Conservation (phyloP, 2,329 filamentous ascomycete species). For the Monosporascus sp. region DNA sequence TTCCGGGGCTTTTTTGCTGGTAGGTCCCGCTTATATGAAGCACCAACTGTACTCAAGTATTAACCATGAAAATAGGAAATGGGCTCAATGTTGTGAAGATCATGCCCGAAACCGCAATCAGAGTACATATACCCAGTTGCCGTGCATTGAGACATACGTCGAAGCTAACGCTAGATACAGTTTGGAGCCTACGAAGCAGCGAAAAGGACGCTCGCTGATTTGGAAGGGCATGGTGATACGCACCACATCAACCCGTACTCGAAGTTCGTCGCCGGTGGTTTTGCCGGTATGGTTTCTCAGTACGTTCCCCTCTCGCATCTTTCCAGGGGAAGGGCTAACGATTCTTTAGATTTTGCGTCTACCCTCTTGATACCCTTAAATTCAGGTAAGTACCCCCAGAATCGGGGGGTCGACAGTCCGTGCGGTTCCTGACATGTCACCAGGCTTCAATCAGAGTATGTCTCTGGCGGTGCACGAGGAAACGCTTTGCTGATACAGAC, state of each 20-base stretch:
- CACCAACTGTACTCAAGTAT: background rate
- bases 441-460: slow-evolving; percentile 91
- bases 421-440: slow-evolving; percentile 34
- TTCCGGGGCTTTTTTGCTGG: slow-evolving; percentile 88
- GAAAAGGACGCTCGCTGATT: slow-evolving; percentile 76
- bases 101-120: slow-evolving; percentile 97
- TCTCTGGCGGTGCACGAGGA: slow-evolving; percentile 76
- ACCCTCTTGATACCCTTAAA: slow-evolving; percentile 74
- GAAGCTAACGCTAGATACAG: slow-evolving; percentile 22
- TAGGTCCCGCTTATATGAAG: slow-evolving; percentile 36
- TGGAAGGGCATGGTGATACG: slow-evolving; percentile 85
- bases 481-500: slow-evolving; percentile 79
- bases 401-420: background rate
- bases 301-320: slow-evolving; percentile 36
- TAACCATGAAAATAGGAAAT: slow-evolving; percentile 60
- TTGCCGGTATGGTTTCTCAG: slow-evolving; percentile 93
- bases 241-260: slow-evolving; percentile 74
- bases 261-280: slow-evolving; percentile 84
- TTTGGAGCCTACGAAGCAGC: slow-evolving; percentile 96
- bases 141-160: background rate
- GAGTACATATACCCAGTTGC: slow-evolving; percentile 36
- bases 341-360: slow-evolving; percentile 70
- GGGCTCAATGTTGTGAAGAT: slow-evolving; percentile 96
- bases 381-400: background rate
- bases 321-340: slow-evolving; percentile 16